Evolutionary conservation across 345 rosid genomes (phyloP), one percentile per base, ranked within the genome.

Genomic region (Physaria fendleri): DNA sequence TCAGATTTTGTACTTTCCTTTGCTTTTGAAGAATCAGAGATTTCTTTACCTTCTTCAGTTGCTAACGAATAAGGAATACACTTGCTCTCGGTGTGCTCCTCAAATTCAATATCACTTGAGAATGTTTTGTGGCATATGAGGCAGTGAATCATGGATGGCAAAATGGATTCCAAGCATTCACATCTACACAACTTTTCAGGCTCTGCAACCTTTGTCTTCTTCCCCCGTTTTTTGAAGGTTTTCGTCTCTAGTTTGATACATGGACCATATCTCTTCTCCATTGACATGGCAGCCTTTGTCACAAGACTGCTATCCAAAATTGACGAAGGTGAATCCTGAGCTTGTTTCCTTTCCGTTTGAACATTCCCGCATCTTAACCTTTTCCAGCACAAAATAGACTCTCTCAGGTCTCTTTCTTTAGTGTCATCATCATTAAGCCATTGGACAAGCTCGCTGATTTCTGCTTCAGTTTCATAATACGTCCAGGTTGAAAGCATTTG

Each of bases 61-160:
- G 63, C 66, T 32, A 73, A 50, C 57, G 77, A 55, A 67, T 49
- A 74, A 43, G 75, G 73, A 73, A 29, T 51, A 73, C 98, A 92
- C 59, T 27, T 76, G 39, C 76, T 83, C 56, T 82, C 79, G 56
- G 56, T 75, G 69, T 93, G 99, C 56, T 56, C 76, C 71, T 73
- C 79, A 46, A 87, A 73, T 71, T 78, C 92, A 47, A 23, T 65
- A 69, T 76, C 77, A 66, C 62, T 65, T 53, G 69, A 33, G 44
- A 82, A 79, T 48, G 94, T 88, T 69, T 14, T 85, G 74, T 93
- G 99, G 80, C 99, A 93, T 59, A 78, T 71, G 48, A 59, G 56
- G 67, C 99, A 93, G 66, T 93, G 99, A 70, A 62, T 64, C 81
- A 82, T 79, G 22, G 88, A 81, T 62, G 91, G 84, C 84, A 82